Evolutionary conservation across 1,284 basidiomycete genomes (phyloP).

Genomic region (Cryptococcus deneoformans): DNA sequence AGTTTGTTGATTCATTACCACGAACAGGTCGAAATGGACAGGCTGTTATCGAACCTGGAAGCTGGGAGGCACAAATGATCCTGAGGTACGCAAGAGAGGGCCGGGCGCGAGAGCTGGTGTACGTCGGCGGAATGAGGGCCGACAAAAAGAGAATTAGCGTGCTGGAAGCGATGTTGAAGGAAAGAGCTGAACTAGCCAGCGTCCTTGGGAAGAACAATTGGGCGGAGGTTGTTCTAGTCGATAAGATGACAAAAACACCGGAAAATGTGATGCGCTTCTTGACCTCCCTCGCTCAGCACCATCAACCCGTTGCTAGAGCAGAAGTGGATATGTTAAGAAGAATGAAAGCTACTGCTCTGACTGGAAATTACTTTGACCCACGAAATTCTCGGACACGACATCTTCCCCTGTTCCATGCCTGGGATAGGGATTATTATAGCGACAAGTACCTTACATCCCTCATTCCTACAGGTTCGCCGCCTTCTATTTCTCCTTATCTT

Average conservation of each 20-base stretch:
- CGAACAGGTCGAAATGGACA: neutral
- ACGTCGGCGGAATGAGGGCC: conserved; percentile 65
- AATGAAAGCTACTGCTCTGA: conserved; percentile 69
- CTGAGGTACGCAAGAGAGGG: conserved; percentile 78
- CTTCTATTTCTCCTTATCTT: conserved; percentile 60
- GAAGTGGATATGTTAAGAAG: conserved; percentile 69
- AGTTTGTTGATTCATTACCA: conserved; percentile 55
- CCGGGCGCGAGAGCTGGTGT: conserved; percentile 76
- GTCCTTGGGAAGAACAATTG: conserved; percentile 83
- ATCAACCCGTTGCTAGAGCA: conserved; percentile 65
- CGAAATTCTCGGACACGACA: conserved; percentile 11
- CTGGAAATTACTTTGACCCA: conserved; percentile 32
- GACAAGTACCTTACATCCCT: conserved; percentile 43
- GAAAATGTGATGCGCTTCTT: conserved; percentile 85
- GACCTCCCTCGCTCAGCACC: conserved; percentile 69
- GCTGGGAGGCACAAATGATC: conserved; percentile 86
- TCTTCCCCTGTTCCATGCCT: conserved; percentile 71
- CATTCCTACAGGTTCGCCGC: conserved; percentile 60
- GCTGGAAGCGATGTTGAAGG: conserved; percentile 70
- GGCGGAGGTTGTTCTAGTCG: conserved; percentile 75
- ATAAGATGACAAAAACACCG: conserved; percentile 93
- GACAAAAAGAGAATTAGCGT: conserved; percentile 51
- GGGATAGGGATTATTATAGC: conserved; percentile 85
- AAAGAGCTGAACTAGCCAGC: conserved; percentile 72
- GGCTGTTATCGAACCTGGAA: conserved; percentile 76